These are phyloP conservation scores for Sergeia podlipaevii DNA, from an alignment of 208 protist species.

Conservation along the genomic window DNA sequence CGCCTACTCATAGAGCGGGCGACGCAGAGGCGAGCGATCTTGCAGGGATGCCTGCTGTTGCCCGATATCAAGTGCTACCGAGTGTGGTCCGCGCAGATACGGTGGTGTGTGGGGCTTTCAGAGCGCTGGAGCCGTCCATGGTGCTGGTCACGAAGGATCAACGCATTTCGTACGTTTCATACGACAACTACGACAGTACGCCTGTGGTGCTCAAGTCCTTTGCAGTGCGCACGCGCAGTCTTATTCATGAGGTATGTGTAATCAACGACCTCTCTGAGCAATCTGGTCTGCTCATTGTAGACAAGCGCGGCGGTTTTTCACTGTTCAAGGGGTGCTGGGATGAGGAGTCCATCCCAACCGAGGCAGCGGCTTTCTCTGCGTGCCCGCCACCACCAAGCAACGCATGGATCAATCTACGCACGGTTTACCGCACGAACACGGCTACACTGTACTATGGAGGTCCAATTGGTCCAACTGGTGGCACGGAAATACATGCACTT, in stretches of 20 bases:
- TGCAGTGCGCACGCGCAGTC: conserved; percentile 40
- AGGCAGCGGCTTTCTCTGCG: conserved; percentile 76
- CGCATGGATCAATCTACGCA: conserved; percentile 66
- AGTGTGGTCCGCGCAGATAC: conserved; percentile 47
- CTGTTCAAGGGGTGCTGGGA: conserved; percentile 70
- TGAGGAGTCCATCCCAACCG: conserved; percentile 37
- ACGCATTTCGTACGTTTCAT: conserved; percentile 63
- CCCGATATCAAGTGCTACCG: conserved; percentile 54
- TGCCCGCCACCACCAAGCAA: conserved; percentile 51
- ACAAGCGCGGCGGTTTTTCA: conserved; percentile 69
- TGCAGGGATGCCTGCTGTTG: conserved; percentile 1
- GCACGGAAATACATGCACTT: conserved; percentile 70
- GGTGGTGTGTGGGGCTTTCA: conserved; percentile 63
- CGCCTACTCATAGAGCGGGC: not conserved
- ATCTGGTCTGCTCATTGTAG: conserved; percentile 73
- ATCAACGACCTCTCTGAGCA: conserved; percentile 88
- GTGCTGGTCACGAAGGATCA: conserved; percentile 72
- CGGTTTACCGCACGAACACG: conserved; percentile 61
- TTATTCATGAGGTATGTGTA: conserved; percentile 65
- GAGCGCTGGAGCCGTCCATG: conserved; percentile 68
- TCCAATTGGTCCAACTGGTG: conserved; percentile 52
- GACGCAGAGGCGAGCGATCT: conserved; percentile 3
- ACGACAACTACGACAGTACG: conserved; percentile 70
- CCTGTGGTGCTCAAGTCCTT: conserved; percentile 65
- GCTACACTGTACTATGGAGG: conserved; percentile 81